Evolutionary conservation across 305 asterid genomes (phyloP), one percentile per base, ranked within the genome.

Genomic region (Euphrasia arctica): DNA sequence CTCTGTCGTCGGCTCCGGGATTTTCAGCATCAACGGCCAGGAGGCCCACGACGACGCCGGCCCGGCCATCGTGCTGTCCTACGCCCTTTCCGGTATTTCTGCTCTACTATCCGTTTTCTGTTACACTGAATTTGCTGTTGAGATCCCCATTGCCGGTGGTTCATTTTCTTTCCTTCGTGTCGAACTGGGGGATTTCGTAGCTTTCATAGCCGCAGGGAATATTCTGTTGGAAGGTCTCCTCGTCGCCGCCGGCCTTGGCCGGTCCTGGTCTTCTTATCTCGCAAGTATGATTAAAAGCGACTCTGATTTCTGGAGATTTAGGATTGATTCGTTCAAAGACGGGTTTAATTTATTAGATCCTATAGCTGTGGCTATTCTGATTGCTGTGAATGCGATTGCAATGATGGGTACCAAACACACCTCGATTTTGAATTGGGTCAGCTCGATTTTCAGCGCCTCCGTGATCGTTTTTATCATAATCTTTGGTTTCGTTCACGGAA

Each of bases 231-330:
- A 92, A 61, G 97, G 91, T 5, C 78, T 92, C 58, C 95, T 89
- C 0, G 98, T 96, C 27, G 91, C 98, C 25, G 98, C 98, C 5
- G 97, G 98, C 2, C 78, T 92, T 63, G 98, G 98, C 9, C 87
- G 98, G 4, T 85, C 98, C 0, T 92, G 98, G 98, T 77, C 97
- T 0, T 89, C 97, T 0, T 92, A 92, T 69, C 75, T 92, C 49
- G 88, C 97, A 8, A 84, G 88, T 25, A 49, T 90, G 2, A 58
- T 90, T 18, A 87, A 73, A 27, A 78, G 65, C 34, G 64, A 92
- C 45, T 79, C 98, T 0, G 85, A 92, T 79, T 70, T 77, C 22
- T 58, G 87, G 64, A 66, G 97, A 67, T 72, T 89, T 4, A 83
- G 60, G 71, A 67, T 89, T n/a, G 68, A 79, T 63, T 84, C 87